These are phyloP conservation scores for Cerioporus squamosus DNA, from an alignment of 1,284 basidiomycete species.

Conservation along the genomic window DNA sequence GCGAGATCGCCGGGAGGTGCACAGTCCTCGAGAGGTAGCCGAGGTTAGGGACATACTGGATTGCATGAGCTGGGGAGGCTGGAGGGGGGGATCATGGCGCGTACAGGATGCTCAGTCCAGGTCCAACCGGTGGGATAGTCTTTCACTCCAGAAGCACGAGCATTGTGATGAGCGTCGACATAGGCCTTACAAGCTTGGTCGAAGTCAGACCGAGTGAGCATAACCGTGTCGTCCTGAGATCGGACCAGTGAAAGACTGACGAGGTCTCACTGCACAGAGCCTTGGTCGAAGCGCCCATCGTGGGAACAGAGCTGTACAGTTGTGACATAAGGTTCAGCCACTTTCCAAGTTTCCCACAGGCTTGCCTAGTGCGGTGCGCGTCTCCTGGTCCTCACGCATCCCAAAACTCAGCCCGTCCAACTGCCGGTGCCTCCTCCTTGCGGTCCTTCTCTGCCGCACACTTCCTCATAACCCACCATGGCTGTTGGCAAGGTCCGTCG, in stretches of 20 bases:
- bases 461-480: constrained; percentile 60
- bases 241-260: constrained; percentile 20
- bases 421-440: constrained; percentile 47
- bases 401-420: constrained; percentile 58
- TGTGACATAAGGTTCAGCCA: constrained; percentile 47
- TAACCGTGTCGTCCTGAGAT: constrained; percentile 45
- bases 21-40: constrained; percentile 55
- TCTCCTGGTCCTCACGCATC: constrained; percentile 36
- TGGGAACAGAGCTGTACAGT: constrained; percentile 38
- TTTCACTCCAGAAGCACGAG: constrained; percentile 6
- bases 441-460: constrained; percentile 47
- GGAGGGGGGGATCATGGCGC: constrained; percentile 29
- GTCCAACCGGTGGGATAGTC: constrained; percentile 43
- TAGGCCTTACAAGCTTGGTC: constrained; percentile 57
- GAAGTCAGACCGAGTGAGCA: constrained; percentile 65
- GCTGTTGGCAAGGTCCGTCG: constrained; percentile 86
- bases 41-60: constrained; percentile 40
- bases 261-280: no score
- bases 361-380: constrained; percentile 21
- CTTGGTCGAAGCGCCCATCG: constrained; percentile 50
- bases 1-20: constrained; percentile 8
- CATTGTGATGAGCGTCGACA: constrained; percentile 11
- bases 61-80: constrained; percentile 13
- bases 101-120: constrained; percentile 59
- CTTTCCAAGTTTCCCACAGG: constrained; percentile 29